A percentile compares a stretch with the other conserved stretches of the same genome.
Evolutionary conservation across 805 yeast species (phyloP).

Genomic region (Saccharomycopsis selenospora): DNA sequence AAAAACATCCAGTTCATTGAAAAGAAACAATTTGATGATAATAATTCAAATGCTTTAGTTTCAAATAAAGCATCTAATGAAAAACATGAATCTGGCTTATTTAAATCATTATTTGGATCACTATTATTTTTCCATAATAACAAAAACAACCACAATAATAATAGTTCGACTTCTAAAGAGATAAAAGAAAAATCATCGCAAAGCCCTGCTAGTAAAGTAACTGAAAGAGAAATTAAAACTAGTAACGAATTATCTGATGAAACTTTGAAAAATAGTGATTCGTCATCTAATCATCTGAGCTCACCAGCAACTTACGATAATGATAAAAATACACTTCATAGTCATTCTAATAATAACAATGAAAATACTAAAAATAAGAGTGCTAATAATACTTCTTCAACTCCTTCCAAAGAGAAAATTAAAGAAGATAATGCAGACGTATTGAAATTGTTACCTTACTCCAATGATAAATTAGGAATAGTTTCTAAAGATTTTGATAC

Average conservation of each 20-base stretch:
- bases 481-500: conserved; percentile 4
- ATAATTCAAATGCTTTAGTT: conserved; percentile 14
- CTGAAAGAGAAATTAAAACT: not conserved
- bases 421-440: not conserved
- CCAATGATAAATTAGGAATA: conserved; percentile 14
- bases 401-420: not conserved
- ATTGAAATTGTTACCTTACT: conserved; percentile 14
- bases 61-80: conserved; percentile 2
- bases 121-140: too few relatives aligned
- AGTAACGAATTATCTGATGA: not conserved
- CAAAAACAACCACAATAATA: too few relatives aligned
- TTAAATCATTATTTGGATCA: too few relatives aligned
- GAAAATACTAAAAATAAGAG: not conserved
- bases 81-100: too few relatives aligned
- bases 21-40: not conserved
- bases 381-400: not conserved
- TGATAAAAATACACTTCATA: not conserved
- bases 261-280: not conserved
- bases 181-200: too few relatives aligned
- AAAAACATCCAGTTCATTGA: conserved; percentile 10
- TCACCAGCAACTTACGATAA: not conserved
- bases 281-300: not conserved
- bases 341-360: not conserved
- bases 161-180: too few relatives aligned
- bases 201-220: not conserved